Evolutionary conservation across 2,329 filamentous ascomycete species (phyloP).

Genomic region (Periconia macrospinosa): DNA sequence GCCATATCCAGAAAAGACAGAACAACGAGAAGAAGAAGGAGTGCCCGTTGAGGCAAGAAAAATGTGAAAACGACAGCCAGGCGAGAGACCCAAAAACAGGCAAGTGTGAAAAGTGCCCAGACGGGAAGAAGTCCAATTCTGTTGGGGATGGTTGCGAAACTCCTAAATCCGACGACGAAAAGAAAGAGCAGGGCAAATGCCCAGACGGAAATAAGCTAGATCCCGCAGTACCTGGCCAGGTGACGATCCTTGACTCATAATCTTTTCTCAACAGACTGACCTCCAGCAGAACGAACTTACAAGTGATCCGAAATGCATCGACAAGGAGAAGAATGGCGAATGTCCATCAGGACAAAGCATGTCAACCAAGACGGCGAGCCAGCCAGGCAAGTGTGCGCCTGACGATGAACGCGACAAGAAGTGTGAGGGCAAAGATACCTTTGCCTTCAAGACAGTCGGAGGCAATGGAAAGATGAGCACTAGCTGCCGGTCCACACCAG

Average conservation of each 20-base stretch:
- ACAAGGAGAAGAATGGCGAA: neutral
- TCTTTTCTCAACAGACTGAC: neutral
- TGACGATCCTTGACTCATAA: neutral
- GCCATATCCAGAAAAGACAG: neutral
- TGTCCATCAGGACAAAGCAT: conserved; percentile 1
- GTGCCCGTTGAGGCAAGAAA: neutral
- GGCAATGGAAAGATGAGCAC: conserved; percentile 2
- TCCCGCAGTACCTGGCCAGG: neutral
- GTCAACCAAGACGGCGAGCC: neutral
- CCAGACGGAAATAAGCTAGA: conserved; percentile 2
- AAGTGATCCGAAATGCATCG: conserved; percentile 2
- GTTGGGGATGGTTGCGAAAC: neutral
- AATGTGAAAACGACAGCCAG: neutral
- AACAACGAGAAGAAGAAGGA: neutral
- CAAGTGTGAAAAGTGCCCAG: conserved; percentile 1
- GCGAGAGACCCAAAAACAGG: neutral
- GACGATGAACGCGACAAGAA: conserved; percentile 5
- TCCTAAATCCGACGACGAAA: conserved; percentile 1
- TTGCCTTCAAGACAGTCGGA: neutral
- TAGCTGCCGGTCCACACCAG: conserved; percentile 3
- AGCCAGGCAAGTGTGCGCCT: conserved; percentile 1
- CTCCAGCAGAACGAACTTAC: conserved; percentile 1
- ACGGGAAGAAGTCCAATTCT: neutral
- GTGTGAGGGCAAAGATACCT: conserved; percentile 1
- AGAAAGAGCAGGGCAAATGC: conserved; percentile 5